Evolutionary conservation across 768 basidiomycete genomes (phyloP).

Genomic region (Trametes sanguinea): DNA sequence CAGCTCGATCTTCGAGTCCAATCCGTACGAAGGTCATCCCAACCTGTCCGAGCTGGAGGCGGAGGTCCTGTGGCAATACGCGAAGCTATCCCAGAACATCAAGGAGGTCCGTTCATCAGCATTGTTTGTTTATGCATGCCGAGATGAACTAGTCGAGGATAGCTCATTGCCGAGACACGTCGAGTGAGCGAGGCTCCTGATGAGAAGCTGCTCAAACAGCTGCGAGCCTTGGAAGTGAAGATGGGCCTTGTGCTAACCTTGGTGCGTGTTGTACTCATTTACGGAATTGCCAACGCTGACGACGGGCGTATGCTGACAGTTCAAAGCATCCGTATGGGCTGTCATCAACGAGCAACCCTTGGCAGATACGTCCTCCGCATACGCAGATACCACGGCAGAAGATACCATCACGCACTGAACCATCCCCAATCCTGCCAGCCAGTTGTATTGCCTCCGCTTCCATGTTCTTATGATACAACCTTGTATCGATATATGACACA

Average conservation of each 20-base stretch:
- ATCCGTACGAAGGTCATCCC: slow-evolving; percentile 76
- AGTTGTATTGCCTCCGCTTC: slow-evolving; percentile 6
- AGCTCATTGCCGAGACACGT: slow-evolving; percentile 73
- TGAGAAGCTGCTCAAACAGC: slow-evolving; percentile 67
- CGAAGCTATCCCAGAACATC: slow-evolving; percentile 79
- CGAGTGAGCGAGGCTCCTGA: slow-evolving; percentile 76
- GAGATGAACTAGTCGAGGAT: background rate
- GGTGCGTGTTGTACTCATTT: slow-evolving; percentile 45
- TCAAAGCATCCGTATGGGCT: slow-evolving; percentile 96
- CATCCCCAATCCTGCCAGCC: background rate
- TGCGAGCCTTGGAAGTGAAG: slow-evolving; percentile 86
- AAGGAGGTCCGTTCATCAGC: slow-evolving; percentile 57
- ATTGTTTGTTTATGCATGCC: background rate
- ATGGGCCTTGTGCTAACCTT: slow-evolving; percentile 94
- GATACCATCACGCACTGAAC: slow-evolving; percentile 27
- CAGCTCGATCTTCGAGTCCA: slow-evolving; percentile 52
- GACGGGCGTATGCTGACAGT: slow-evolving; percentile 45
- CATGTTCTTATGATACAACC: slow-evolving; percentile 9
- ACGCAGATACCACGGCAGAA: slow-evolving; percentile 26
- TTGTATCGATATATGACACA: slow-evolving; percentile 21
- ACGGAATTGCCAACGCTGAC: background rate
- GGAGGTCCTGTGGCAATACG: slow-evolving; percentile 90
- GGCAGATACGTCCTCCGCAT: slow-evolving; percentile 25
- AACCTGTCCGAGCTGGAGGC: slow-evolving; percentile 69
- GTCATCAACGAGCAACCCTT: slow-evolving; percentile 80